Conservation (phyloP, 2,329 filamentous ascomycete species). For the Cryphonectria carpinicola region DNA sequence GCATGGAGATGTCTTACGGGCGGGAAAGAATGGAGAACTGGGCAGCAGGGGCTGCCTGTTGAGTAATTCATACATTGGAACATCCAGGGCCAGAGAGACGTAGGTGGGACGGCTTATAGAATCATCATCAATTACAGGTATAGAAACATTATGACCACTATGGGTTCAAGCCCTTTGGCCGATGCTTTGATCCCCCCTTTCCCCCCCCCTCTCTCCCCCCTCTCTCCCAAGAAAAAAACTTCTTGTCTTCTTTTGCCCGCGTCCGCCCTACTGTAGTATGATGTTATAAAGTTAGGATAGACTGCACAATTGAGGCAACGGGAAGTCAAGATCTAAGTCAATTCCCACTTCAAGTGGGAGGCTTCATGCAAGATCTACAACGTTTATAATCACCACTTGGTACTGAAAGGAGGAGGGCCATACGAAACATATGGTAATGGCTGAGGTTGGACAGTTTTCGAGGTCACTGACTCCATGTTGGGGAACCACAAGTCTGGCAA, state of each 20-base stretch:
- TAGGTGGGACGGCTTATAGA: no score
- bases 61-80: neutral
- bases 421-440: neutral
- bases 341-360: neutral
- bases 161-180: neutral
- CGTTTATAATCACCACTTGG: no score
- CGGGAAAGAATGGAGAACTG: constrained; percentile 23
- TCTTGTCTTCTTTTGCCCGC: neutral
- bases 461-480: neutral
- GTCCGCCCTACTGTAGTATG: neutral
- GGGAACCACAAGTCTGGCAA: neutral
- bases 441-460: neutral
- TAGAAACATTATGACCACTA: neutral
- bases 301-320: neutral
- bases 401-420: neutral
- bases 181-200: no score
- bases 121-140: no score
- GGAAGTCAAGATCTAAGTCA: neutral
- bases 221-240: no score
- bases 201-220: no score
- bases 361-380: neutral
- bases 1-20: constrained; percentile 19
- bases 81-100: no score
- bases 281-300: neutral
- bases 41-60: neutral